Percentiles rank a stretch among this genome's conserved stretches.
Evolutionary conservation across 2,329 filamentous ascomycete species (phyloP).

Genomic region (Anisogramma anomala): DNA sequence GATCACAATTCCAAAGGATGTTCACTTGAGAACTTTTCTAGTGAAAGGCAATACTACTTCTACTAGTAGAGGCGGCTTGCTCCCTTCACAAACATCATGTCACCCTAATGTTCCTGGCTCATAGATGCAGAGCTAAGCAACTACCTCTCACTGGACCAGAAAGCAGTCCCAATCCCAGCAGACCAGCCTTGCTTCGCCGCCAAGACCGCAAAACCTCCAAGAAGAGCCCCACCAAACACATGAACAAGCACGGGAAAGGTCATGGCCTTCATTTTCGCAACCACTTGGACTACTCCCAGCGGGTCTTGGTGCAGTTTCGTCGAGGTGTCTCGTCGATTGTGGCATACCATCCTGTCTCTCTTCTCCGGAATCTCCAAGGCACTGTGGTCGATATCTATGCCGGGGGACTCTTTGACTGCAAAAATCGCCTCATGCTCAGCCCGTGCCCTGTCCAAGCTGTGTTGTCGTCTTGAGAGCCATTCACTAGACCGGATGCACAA

Average conservation of each 20-base stretch:
- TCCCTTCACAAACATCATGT: too few species aligned
- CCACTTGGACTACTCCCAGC: constrained; percentile 61
- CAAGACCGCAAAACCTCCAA: constrained; percentile 62
- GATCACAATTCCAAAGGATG: too few species aligned
- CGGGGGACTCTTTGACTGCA: constrained; percentile 24
- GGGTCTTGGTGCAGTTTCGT: constrained; percentile 52
- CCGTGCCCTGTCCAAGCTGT: constrained; percentile 62
- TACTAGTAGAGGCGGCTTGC: too few species aligned
- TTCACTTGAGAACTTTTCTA: too few species aligned
- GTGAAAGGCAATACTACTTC: too few species aligned
- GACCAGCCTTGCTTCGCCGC: constrained; percentile 25
- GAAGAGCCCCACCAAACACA: constrained; percentile 58
- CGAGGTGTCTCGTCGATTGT: constrained; percentile 4
- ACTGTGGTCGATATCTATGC: constrained; percentile 3
- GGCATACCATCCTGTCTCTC: background rate
- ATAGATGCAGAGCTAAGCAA: too few species aligned
- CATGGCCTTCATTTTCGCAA: constrained; percentile 51
- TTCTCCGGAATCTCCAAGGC: constrained; percentile 5
- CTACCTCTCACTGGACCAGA: constrained; percentile 20
- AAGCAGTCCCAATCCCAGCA: constrained; percentile 20
- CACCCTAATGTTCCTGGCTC: too few species aligned
- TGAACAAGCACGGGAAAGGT: constrained; percentile 62
- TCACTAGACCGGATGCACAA: constrained; percentile 56
- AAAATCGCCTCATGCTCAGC: constrained; percentile 53
- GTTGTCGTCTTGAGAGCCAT: constrained; percentile 74